A percentile compares a stretch with the other conserved stretches of the same genome.
Conservation (phyloP, 208 protist species). For the Leishmania major region DNA sequence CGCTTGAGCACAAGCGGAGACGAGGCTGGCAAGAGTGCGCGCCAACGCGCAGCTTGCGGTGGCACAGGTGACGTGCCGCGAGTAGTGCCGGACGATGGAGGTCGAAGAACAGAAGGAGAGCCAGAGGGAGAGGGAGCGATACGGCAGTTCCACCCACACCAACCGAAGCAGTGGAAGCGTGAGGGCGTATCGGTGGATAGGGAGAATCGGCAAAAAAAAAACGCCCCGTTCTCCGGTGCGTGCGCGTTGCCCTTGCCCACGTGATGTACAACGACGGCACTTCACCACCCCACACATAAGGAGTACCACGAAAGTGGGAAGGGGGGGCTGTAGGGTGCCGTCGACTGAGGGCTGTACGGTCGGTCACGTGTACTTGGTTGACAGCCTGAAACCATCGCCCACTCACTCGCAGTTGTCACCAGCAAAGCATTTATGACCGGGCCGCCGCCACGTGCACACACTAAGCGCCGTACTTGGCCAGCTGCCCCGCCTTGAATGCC, state of each 20-base stretch:
- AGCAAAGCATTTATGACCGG: not conserved
- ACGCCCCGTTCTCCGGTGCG: not conserved
- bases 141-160: not conserved
- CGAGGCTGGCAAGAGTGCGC: not conserved
- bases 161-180: not conserved
- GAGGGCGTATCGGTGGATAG: not conserved
- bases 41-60: not conserved
- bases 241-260: not conserved
- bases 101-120: conserved; percentile 6
- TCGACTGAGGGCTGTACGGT: not conserved
- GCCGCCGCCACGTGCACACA: not conserved
- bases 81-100: not conserved
- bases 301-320: not conserved
- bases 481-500: conserved; percentile 55
- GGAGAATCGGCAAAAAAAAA: not conserved
- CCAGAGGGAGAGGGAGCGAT: not conserved
- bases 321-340: not conserved
- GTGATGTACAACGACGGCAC: not conserved
- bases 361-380: not conserved
- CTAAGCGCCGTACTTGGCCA: conserved; percentile 72
- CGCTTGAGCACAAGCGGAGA: not conserved
- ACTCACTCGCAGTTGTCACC: too few relatives aligned
- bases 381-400: not conserved
- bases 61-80: not conserved
- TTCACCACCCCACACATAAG: not conserved